A percentile compares a stretch with the other conserved stretches of the same genome.
Evolutionary conservation across 805 yeast species (phyloP).

Genomic region (Millerozyma miso): DNA sequence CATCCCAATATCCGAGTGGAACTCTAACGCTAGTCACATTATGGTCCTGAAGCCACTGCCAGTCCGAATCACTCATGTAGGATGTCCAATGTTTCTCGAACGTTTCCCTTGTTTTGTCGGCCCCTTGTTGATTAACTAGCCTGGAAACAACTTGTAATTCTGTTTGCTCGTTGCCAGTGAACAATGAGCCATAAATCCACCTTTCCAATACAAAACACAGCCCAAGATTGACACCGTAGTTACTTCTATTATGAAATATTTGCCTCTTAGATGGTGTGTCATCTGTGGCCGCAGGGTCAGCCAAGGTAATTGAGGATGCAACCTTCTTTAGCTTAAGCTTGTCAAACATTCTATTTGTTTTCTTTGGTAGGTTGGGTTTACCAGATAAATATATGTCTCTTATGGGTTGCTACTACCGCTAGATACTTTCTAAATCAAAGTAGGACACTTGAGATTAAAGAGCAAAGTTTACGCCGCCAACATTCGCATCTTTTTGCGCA

Average conservation of each 20-base stretch:
- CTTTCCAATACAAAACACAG: conserved; percentile 74
- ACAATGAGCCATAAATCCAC: conserved; percentile 66
- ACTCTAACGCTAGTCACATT: conserved; percentile 80
- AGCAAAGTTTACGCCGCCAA: too few relatives aligned
- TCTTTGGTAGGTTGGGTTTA: too few relatives aligned
- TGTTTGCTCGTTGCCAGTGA: conserved; percentile 52
- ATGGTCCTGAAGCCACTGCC: conserved; percentile 64
- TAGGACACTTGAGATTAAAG: too few relatives aligned
- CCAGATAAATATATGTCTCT: too few relatives aligned
- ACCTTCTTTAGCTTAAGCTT: conserved; percentile 30
- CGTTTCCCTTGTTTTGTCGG: conserved; percentile 47
- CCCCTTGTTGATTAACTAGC: conserved; percentile 45
- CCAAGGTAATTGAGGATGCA: conserved; percentile 16
- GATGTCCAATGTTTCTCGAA: conserved; percentile 63
- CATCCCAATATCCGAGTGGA: conserved; percentile 90
- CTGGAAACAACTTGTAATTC: conserved; percentile 72
- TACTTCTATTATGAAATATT: conserved; percentile 56
- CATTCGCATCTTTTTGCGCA: too few relatives aligned
- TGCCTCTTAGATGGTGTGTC: conserved; percentile 38
- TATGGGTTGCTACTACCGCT: too few relatives aligned
- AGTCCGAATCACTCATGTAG: conserved; percentile 66
- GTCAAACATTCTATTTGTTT: conserved; percentile 23
- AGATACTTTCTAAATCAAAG: too few relatives aligned
- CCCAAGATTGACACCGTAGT: conserved; percentile 86
- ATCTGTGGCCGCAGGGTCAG: conserved; percentile 24